Base-by-base conservation (phyloP, 169 alveolate genomes). In the Cryptosporidium viatorum region DNA sequence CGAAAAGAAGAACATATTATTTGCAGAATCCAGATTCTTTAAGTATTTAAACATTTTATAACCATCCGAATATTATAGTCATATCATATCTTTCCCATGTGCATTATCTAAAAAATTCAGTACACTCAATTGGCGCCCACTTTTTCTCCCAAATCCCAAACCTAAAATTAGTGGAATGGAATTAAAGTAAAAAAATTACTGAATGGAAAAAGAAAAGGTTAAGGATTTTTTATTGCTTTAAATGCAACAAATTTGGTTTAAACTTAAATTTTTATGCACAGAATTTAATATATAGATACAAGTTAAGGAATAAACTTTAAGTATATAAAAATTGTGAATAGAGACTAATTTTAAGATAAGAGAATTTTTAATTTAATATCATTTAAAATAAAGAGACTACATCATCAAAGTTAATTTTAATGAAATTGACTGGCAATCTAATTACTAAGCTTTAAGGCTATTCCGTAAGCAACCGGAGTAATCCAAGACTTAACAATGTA, bases 111-210 rank as follows among this genome's bases (percentile, higher is more conserved):
- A 50, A 29, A 71, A 71, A 51, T 50, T 31, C 18, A 37, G 23
- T 51, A 23, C 85, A 71, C 85, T 71, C 85, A 29, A 16, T 18
- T 71, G 85, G 85, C 85, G 85, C 85, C 69, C 31, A 50, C 41
- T 71, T 37, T 50, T 51, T 71, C 71, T 37, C 67, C 67, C 67
- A 55, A 71, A 71, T 71, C 85, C 85, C 85, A 50, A 71, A 71
- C 85, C 85, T n/a, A 12, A 21, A 33, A 45, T 29, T 37, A 48
- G 16, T 35, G 85, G 31, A 33, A 55, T 21, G 16, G 16, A 51
- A 51, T 33, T 51, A 33, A 70, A 50, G 41, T 35, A 59, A 50
- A 71, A 71, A 71, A 51, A 55, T 71, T 71, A 55, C 51, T n/a
- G 29, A 71, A 33, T 7, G 37, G 5, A 33, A 71, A 16, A 71